A percentile compares a stretch with the other conserved stretches of the same genome.
These are phyloP conservation scores for Komagataella pastoris DNA, from an alignment of 805 yeast species.

Conservation along the genomic window DNA sequence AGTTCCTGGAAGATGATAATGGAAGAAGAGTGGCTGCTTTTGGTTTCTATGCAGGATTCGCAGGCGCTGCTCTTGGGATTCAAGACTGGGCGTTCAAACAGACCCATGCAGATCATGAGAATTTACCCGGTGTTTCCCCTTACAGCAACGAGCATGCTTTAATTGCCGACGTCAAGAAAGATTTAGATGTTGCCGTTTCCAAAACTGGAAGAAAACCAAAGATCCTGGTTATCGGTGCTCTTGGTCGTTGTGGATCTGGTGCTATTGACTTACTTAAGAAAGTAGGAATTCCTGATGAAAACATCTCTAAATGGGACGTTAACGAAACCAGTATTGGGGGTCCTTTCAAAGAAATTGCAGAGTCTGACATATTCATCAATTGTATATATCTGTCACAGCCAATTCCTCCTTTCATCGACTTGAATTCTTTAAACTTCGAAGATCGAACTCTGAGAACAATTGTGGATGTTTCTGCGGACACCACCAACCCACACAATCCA, in stretches of 20 bases:
- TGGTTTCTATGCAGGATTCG: conserved; percentile 99
- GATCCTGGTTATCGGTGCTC: conserved; percentile 87
- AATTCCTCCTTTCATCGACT: conserved; percentile 81
- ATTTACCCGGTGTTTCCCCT: conserved; percentile 71
- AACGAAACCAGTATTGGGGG: conserved; percentile 95
- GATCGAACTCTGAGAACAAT: conserved; percentile 78
- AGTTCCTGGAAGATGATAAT: conserved; percentile 83
- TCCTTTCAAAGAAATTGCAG: conserved; percentile 86
- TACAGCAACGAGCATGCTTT: conserved; percentile 70
- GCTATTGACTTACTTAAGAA: conserved; percentile 75
- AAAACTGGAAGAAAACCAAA: conserved; percentile 58
- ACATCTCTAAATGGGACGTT: conserved; percentile 91
- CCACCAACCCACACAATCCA: conserved; percentile 97
- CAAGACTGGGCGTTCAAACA: conserved; percentile 93
- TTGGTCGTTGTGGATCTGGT: conserved; percentile 98
- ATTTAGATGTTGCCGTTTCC: conserved; percentile 39
- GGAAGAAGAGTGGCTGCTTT: conserved; percentile 99
- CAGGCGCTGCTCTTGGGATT: conserved; percentile 96
- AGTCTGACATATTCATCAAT: conserved; percentile 83
- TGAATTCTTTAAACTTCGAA: conserved; percentile 47
- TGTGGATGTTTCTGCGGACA: conserved; percentile 97
- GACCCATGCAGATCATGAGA: conserved; percentile 47
- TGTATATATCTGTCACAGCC: conserved; percentile 92
- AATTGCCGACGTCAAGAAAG: conserved; percentile 54
- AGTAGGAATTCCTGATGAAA: conserved; percentile 78